Evolutionary conservation across 441 rosid species (phyloP), one percentile per base, ranked within the genome.

Genomic region (Jatropha podagrica): DNA sequence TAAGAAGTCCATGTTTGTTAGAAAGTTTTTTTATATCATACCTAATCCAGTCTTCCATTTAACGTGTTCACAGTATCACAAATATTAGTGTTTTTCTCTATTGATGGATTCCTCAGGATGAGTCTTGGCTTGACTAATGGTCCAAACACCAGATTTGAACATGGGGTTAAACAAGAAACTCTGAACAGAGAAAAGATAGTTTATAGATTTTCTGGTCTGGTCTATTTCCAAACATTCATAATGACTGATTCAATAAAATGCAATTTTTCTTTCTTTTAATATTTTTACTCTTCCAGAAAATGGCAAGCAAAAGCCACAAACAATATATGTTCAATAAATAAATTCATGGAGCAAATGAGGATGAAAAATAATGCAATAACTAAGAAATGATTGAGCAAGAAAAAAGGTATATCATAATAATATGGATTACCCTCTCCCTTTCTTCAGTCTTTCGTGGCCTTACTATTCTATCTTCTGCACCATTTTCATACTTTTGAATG

Each of bases 371-470:
- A 38, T 44, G 27, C 37, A 32, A 61, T 27, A 44, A 68, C 27
- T 55, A 65, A 38, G 27, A 27, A 69, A 42, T 17, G 54, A 23
- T 0, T 37, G 40, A 18, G 49, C 6, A 15, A 1, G n/a, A 27
- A 61, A 46, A 55, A 37, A 26, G 63, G 63, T 73, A 6, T 23
- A 14, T 69, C 41, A 9, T 48, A 18, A 38, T 27, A 74, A 74
- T 62, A 79, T 74, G 72, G 72, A 74, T 54, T 85, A 92, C 99
- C 94, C 94, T 91, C 88, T 91, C 89, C 81, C 78, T 86, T 74
- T 93, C 97, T 68, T 89, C 88, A 55, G 81, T 81, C 83, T 82
- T 87, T 65, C 80, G 81, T 40, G 99, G 98, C 81, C 86, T 87
- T 70, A 93, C 82, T 72, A 91, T 84, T 83, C 94, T 87, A 77